Evolutionary conservation across 495 filamentous ascomycete genomes (phyloP), one percentile per base, ranked within the genome.

Genomic region (Penicillium angulare): DNA sequence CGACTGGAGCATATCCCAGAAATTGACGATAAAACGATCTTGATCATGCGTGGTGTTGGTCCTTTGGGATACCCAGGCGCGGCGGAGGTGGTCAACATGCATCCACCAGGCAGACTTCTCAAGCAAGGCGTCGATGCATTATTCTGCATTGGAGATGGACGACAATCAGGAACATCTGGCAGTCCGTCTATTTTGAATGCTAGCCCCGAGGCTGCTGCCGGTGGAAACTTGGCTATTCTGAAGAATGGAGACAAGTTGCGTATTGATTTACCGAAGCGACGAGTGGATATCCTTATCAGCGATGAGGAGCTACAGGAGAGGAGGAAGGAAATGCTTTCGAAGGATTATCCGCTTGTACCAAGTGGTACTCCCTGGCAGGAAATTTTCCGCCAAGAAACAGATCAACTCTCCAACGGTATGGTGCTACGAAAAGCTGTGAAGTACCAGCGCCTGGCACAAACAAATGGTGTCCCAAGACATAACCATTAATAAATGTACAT

Each of bases 251-350:
- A 84, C 53, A 71, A 66, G 40, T 59, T 85, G 15, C 68, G 78
- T 6, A 78, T 85, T 38, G 81, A 85, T 52, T 60, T 82, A 48
- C 77, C 67, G 46, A 77, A 76, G 52, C 72, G 75, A 12, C 71
- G 65, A 3, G 74, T 85, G 0, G 73, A 85, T 52, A 72, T 85
- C 22, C 59, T 81, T 34, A 66, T 84, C 10, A 61, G 66, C 1
- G 68, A 75, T 24, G 69, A 76, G n/a, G 90, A 93, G 65, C 65
- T 98, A 52, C 76, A 69, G 13, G 67, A 73, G 55, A 72, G 91
- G 50, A 78, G 79, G 64, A 76, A 82, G 52, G 80, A 79, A 7
- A 45, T 73, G 12, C 54, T 62, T 12, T 46, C 55, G 0, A 47
- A 57, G 7, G 77, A 73, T 15, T 64, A 59, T 21, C 47, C 58